Evolutionary conservation across 1,284 basidiomycete genomes (phyloP), one percentile per base, ranked within the genome.

Genomic region (Trametes pubescens): DNA sequence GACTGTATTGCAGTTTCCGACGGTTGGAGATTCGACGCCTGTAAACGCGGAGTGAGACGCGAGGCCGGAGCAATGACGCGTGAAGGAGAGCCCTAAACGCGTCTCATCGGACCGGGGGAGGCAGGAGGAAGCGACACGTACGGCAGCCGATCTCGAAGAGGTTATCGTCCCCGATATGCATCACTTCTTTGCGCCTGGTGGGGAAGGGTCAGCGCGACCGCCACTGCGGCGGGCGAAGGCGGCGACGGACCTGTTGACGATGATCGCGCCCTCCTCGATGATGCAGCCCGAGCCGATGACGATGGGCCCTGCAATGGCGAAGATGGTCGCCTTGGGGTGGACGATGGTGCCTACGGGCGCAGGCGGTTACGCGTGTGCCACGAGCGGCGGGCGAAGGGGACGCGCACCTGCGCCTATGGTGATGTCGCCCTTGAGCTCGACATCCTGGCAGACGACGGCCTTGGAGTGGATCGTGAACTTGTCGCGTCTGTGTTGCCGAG

Each of bases 321-420:
- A 91, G 66, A 99, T 92, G 34, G 92, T 93, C 0, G 93, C 94
- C 74, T 94, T 94, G 0, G 97, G 96, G 71, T 99, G 96, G n/a
- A 99, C 87, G 54, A 98, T 90, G 1, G 91, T 92, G 2, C 92
- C 92, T 86, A 65, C 34, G 48, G 37, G 24, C 29, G 32, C 24
- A 14, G 34, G 26, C 22, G 26, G 56, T 46, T 13, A 44, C n/a
- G 38, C 37, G 37, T 60, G 38, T 48, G 29, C 29, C 29, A 53
- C 24, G 32, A 11, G 37, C 21, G 14, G 34, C 11, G 35, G 21
- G 5, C n/a, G 26, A 11, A 16, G 54, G 35, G 52, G 29, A n/a
- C 2, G 61, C 73, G 40, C 53, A 87, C 93, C 92, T 75, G 91
- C 82, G 22, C 93, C 94, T 65, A 98, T 89, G n/a, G 92, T 95